phyloP scores from a whole-genome alignment of 805 yeast genomes.

The Dipodascopsis uninucleata region DNA sequence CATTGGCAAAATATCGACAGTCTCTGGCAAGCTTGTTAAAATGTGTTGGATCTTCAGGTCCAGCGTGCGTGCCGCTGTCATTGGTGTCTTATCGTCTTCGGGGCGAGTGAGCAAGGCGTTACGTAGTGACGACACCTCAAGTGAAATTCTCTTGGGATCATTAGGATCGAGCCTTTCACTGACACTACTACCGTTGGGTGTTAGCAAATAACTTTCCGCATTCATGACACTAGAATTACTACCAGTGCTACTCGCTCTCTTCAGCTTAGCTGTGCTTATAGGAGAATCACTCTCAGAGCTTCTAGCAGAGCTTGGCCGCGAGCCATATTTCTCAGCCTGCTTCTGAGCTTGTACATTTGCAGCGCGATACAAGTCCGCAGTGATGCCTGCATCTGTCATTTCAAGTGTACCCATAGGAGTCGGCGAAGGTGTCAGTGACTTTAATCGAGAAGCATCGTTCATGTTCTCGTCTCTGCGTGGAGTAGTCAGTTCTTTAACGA shows the following conservation, averaged over 20 bases:
- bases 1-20: neutral
- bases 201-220: too few species aligned
- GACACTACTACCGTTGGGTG: too few species aligned
- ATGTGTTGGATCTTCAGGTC: conserved; percentile 21
- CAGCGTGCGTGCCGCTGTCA: conserved; percentile 12
- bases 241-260: too few species aligned
- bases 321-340: too few species aligned
- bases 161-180: conserved; percentile 7
- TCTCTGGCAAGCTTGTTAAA: conserved; percentile 3
- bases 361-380: conserved; percentile 14
- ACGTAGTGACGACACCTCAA: conserved; percentile 19
- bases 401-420: conserved; percentile 24
- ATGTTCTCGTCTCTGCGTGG: too few species aligned
- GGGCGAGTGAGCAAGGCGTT: conserved; percentile 8
- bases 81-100: conserved; percentile 1
- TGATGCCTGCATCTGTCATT: conserved; percentile 13
- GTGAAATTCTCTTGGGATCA: conserved; percentile 18
- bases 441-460: conserved; percentile 1
- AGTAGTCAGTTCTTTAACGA: neutral
- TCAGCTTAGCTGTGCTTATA: too few species aligned
- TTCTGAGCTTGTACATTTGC: too few species aligned
- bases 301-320: too few species aligned
- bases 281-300: too few species aligned
- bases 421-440: neutral
- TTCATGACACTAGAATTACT: too few species aligned